Conservation (phyloP, 2,329 filamentous ascomycete genomes). For the Fusarium napiforme region DNA sequence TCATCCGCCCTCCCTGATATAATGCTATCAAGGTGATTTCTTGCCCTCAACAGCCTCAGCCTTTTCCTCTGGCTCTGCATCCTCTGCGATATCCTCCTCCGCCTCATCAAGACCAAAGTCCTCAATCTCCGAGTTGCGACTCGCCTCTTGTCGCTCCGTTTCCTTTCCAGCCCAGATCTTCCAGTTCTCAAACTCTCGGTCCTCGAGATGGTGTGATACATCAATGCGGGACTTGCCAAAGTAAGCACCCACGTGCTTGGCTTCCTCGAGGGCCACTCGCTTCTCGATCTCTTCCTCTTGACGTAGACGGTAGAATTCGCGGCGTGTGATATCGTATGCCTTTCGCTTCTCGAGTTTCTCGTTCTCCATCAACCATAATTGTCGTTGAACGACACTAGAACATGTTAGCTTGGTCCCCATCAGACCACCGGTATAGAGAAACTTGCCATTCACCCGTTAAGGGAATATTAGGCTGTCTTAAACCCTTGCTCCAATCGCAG, state of each 20-base stretch:
- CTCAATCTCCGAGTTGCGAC: constrained; percentile 56
- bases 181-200: constrained; percentile 84
- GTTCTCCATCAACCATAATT: constrained; percentile 83
- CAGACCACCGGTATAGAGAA: background rate
- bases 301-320: constrained; percentile 89
- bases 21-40: constrained; percentile 22
- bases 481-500: constrained; percentile 80
- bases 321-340: constrained; percentile 88
- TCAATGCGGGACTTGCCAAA: constrained; percentile 83
- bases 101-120: constrained; percentile 55
- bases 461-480: constrained; percentile 79
- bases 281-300: constrained; percentile 84
- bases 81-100: constrained; percentile 39
- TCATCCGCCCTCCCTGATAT: constrained; percentile 21
- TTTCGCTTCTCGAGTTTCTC: constrained; percentile 67
- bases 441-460: constrained; percentile 72
- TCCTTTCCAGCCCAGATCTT: constrained; percentile 76
- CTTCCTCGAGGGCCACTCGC: constrained; percentile 88
- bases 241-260: constrained; percentile 83
- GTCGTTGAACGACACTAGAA: constrained; percentile 87
- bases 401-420: constrained; percentile 25
- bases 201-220: constrained; percentile 84
- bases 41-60: constrained; percentile 35
- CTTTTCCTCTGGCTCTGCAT: constrained; percentile 39
- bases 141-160: constrained; percentile 55